These are phyloP conservation scores for Thoreauomyces humboldtii DNA, from an alignment of 192 early-diverging fungal species.

Conservation along the genomic window DNA sequence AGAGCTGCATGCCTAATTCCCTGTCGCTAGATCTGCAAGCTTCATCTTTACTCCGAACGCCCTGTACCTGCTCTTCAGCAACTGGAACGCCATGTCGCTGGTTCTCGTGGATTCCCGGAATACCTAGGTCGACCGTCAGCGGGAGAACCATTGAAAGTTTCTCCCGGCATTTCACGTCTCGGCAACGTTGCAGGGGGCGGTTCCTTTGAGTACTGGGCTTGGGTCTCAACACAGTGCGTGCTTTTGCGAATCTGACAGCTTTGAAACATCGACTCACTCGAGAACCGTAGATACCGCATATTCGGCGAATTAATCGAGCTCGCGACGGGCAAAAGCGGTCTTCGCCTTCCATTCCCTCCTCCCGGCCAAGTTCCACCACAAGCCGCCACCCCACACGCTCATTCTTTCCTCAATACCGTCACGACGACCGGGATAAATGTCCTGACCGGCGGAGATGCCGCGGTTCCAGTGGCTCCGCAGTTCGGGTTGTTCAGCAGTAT, in stretches of 20 bases:
- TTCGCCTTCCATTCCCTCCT: slow-evolving; percentile 64
- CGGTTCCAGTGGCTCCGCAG: slow-evolving; percentile 19
- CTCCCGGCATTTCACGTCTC: slow-evolving; percentile 29
- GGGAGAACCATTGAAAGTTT: background rate
- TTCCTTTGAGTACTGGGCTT: slow-evolving; percentile 85
- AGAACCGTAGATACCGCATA: slow-evolving; percentile 54
- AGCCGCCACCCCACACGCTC: background rate
- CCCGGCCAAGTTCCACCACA: slow-evolving; percentile 35
- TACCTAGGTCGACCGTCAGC: slow-evolving; percentile 36
- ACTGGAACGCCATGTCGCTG: slow-evolving; percentile 66
- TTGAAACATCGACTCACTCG: too few relatives aligned
- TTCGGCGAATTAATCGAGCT: slow-evolving; percentile 79
- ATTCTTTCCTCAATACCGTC: slow-evolving; percentile 25
- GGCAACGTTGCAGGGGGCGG: slow-evolving; percentile 55
- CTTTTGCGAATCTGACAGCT: background rate
- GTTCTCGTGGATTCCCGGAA: slow-evolving; percentile 57
- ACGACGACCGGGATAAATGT: slow-evolving; percentile 29
- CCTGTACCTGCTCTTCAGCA: slow-evolving; percentile 68
- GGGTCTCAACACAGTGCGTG: slow-evolving; percentile 72
- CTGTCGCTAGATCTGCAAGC: slow-evolving; percentile 74
- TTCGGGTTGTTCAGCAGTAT: slow-evolving; percentile 47
- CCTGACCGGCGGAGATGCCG: slow-evolving; percentile 31
- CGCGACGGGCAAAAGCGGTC: slow-evolving; percentile 59
- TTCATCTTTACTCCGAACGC: slow-evolving; percentile 66
- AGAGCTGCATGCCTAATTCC: too few relatives aligned